These are phyloP conservation scores for Ajuga chamaepitys DNA, from an alignment of 257 asterid genomes.

Conservation along the genomic window DNA sequence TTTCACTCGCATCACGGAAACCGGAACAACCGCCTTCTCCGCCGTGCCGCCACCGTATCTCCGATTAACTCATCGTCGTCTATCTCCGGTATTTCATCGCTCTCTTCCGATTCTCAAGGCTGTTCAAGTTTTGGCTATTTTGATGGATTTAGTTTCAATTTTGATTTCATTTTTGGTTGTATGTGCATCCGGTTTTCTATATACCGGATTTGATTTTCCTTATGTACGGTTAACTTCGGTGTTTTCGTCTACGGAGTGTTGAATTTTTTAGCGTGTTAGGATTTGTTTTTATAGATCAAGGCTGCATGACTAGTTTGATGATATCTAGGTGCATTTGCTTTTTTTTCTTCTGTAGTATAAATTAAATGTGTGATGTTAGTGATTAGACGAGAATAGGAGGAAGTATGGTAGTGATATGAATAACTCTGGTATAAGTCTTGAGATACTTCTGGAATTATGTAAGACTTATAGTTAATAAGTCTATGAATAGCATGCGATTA, in stretches of 20 bases:
- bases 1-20: neutral
- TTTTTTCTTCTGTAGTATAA: neutral
- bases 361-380: neutral
- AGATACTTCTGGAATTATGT: no score
- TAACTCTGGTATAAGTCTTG: no score
- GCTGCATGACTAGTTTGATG: neutral
- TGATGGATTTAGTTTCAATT: neutral
- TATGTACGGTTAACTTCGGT: neutral
- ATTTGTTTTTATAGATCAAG: neutral
- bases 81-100: constrained; percentile 11
- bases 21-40: neutral
- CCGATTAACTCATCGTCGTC: constrained; percentile 11
- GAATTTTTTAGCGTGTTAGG: neutral
- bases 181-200: neutral
- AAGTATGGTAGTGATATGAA: neutral
- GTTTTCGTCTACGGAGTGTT: neutral
- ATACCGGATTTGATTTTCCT: neutral
- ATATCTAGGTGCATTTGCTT: neutral
- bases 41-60: constrained; percentile 7
- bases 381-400: constrained; percentile 2
- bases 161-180: neutral
- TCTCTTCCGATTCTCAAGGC: neutral
- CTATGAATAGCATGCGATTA: neutral
- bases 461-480: neutral
- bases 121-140: neutral